These are phyloP conservation scores for Crithidia bombi DNA, from an alignment of 208 protist genomes.

Conservation along the genomic window DNA sequence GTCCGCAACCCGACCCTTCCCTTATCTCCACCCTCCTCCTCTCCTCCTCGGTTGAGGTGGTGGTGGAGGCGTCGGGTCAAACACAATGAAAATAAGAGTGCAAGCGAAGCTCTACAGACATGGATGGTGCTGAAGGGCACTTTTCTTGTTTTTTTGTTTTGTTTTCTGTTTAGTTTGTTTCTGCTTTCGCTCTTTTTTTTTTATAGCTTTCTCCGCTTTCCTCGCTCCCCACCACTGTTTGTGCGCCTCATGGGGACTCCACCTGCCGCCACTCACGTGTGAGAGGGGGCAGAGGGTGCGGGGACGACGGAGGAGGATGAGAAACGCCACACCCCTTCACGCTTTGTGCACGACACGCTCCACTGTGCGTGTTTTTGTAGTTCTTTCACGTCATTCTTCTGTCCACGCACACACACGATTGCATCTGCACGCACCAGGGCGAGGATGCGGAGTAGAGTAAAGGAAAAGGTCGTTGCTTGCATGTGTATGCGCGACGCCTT, in stretches of 20 bases:
- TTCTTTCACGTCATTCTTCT: background rate
- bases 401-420: background rate
- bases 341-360: background rate
- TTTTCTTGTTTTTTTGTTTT: constrained; percentile 4
- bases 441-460: background rate
- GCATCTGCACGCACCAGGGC: background rate
- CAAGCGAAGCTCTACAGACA: no score
- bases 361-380: background rate
- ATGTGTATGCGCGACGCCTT: constrained; percentile 27
- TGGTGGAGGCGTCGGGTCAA: no score
- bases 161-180: constrained; percentile 1
- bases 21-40: no score
- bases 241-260: background rate
- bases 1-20: no score
- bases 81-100: no score
- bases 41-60: no score
- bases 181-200: background rate
- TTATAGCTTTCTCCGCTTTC: constrained; percentile 1
- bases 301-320: background rate
- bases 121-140: no score
- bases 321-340: background rate
- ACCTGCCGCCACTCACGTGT: background rate
- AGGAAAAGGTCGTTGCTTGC: constrained; percentile 2
- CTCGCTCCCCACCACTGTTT: constrained; percentile 5
- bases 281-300: background rate